These are phyloP conservation scores for Punica granatum DNA, from an alignment of 345 rosid species.

Conservation along the genomic window DNA sequence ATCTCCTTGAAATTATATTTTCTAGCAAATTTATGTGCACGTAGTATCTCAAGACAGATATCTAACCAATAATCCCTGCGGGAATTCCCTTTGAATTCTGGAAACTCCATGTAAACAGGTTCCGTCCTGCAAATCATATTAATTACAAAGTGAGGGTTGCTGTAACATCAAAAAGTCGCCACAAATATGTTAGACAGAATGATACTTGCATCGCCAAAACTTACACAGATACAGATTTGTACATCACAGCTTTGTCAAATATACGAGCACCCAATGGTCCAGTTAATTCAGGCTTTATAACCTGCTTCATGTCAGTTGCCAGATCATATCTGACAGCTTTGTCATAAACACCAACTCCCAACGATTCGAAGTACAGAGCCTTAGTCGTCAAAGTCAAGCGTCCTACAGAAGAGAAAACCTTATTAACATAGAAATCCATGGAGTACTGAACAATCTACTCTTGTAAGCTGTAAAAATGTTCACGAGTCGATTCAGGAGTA, in stretches of 20 bases:
- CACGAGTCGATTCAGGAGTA: not conserved
- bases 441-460: not conserved
- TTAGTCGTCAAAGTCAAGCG: slow-evolving; percentile 74
- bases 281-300: slow-evolving; percentile 82
- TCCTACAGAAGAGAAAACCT: slow-evolving; percentile 42
- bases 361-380: slow-evolving; percentile 80
- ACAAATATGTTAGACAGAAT: not conserved
- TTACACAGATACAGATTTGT: slow-evolving; percentile 66
- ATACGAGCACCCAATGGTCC: slow-evolving; percentile 96
- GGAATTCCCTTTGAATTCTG: slow-evolving; percentile 87
- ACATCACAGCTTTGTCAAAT: slow-evolving; percentile 95
- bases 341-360: slow-evolving; percentile 78
- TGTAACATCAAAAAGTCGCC: not conserved
- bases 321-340: slow-evolving; percentile 80
- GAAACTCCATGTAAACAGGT: slow-evolving; percentile 82
- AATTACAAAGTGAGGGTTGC: not conserved
- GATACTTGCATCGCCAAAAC: slow-evolving; percentile 16
- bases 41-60: slow-evolving; percentile 72
- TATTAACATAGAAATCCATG: not conserved
- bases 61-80: slow-evolving; percentile 94
- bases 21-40: slow-evolving; percentile 59
- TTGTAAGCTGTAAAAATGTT: not conserved
- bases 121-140: slow-evolving; percentile 40
- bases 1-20: slow-evolving; percentile 53
- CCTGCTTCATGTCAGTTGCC: slow-evolving; percentile 65